phyloP scores from a whole-genome alignment of 345 rosid species.

The Citrus australasica region DNA sequence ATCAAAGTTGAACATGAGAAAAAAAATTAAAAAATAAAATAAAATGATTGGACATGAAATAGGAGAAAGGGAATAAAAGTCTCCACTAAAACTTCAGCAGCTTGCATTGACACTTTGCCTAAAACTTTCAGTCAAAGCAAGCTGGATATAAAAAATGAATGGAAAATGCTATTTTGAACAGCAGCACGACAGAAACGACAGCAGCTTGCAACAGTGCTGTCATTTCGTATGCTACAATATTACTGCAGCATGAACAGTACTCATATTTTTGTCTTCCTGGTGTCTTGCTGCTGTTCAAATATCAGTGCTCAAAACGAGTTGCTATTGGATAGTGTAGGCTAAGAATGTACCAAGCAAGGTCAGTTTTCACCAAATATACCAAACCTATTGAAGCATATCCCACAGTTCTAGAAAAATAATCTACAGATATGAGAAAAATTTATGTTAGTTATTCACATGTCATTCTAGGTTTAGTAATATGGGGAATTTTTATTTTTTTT shows the following conservation, averaged over 20 bases:
- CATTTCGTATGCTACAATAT: no score
- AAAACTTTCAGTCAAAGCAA: neutral
- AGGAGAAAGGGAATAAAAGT: neutral
- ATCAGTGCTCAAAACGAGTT: neutral
- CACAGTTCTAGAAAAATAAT: neutral
- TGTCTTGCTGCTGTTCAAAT: no score
- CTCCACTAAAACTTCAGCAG: neutral
- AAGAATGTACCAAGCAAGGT: neutral
- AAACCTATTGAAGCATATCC: neutral
- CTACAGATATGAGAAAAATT: neutral
- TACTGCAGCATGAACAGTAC: no score
- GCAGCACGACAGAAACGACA: no score
- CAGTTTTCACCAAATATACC: neutral
- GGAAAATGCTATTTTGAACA: no score
- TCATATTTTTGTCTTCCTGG: no score
- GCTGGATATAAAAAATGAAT: neutral
- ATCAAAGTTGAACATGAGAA: neutral
- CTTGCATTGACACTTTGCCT: neutral
- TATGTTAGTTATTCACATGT: neutral
- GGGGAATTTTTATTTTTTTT: neutral
- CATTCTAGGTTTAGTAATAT: neutral
- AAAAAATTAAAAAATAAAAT: neutral
- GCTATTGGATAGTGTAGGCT: neutral
- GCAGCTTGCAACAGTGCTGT: no score
- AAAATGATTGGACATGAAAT: neutral